A percentile compares a stretch with the other conserved stretches of the same genome.
Conservation (phyloP, 352 stramenopile genomes). For the Phytopythium delawarense region DNA sequence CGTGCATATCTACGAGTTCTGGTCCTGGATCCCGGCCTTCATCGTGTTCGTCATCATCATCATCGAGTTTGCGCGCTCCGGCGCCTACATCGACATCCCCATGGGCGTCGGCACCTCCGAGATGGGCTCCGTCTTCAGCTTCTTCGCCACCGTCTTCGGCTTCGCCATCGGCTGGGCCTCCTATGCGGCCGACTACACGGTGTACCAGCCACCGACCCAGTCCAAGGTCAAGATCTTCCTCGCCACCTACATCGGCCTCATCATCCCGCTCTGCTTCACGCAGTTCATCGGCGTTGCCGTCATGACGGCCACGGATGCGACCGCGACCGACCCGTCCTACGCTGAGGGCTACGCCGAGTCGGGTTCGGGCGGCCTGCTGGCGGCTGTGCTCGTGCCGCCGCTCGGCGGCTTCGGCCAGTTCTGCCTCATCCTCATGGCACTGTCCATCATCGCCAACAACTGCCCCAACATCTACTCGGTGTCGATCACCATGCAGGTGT, state of each 20-base stretch:
- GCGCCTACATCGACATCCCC: constrained; percentile 39
- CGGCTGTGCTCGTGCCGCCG: constrained; percentile 29
- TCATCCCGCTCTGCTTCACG: constrained; percentile 39
- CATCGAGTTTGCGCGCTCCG: constrained; percentile 30
- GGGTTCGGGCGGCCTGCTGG: constrained; percentile 26
- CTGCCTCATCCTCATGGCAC: constrained; percentile 35
- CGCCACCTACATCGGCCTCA: constrained; percentile 31
- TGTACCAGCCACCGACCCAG: constrained; percentile 38
- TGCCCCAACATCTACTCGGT: constrained; percentile 54
- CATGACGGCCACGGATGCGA: constrained; percentile 29
- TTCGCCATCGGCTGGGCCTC: constrained; percentile 36
- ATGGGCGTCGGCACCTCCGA: constrained; percentile 32
- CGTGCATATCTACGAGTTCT: constrained; percentile 49
- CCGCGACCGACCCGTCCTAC: constrained; percentile 24
- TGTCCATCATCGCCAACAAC: constrained; percentile 53
- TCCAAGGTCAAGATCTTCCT: constrained; percentile 46
- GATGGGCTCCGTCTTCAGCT: constrained; percentile 30
- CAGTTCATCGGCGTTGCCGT: constrained; percentile 30
- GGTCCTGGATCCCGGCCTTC: constrained; percentile 39
- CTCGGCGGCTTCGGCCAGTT: constrained; percentile 37
- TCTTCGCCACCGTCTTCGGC: constrained; percentile 29
- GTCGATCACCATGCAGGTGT: constrained; percentile 37
- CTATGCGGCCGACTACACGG: constrained; percentile 41
- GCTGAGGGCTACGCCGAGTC: constrained; percentile 28
- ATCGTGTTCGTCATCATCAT: constrained; percentile 48